Evolutionary conservation across 1,139 yeast genomes (phyloP).

Genomic region (Sugiyamaella pinicola): DNA sequence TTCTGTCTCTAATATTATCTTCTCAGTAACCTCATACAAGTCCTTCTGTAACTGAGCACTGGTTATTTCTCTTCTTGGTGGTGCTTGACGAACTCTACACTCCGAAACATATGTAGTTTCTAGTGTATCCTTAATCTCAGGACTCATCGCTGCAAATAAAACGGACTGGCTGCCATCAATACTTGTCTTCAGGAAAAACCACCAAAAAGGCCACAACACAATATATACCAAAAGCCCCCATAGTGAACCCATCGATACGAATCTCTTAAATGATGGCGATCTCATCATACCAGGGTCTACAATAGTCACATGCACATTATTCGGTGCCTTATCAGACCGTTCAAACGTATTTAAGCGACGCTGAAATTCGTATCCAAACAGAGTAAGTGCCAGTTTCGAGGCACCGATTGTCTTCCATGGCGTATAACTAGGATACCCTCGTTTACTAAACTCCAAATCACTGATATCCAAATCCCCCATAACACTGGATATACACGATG

Average conservation of each 20-base stretch:
- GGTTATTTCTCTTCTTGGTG: conserved; percentile 62
- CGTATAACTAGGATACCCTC: conserved; percentile 58
- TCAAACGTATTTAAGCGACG: conserved; percentile 57
- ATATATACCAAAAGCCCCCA: conserved; percentile 69
- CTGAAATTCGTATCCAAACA: conserved; percentile 78
- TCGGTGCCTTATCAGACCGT: conserved; percentile 66
- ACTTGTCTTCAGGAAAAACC: conserved; percentile 74
- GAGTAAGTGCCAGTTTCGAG: conserved; percentile 71
- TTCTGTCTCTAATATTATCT: conserved; percentile 60
- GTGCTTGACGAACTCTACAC: conserved; percentile 57
- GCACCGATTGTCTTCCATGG: conserved; percentile 84
- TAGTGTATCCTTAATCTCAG: conserved; percentile 58
- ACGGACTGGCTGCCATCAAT: conserved; percentile 79
- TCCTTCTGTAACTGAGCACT: conserved; percentile 63
- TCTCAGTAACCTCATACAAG: conserved; percentile 65
- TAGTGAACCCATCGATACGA: conserved; percentile 73
- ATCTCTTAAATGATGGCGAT: conserved; percentile 80
- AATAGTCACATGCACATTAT: conserved; percentile 66
- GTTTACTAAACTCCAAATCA: conserved; percentile 68
- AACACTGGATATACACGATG: conserved; percentile 76
- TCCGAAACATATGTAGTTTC: conserved; percentile 78
- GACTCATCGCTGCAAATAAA: conserved; percentile 69
- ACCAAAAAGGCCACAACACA: conserved; percentile 76
- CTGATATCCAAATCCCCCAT: conserved; percentile 64
- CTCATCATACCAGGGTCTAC: conserved; percentile 94